phyloP scores from a whole-genome alignment of 2,329 filamentous ascomycete genomes.

The Fusarium acutatum region DNA sequence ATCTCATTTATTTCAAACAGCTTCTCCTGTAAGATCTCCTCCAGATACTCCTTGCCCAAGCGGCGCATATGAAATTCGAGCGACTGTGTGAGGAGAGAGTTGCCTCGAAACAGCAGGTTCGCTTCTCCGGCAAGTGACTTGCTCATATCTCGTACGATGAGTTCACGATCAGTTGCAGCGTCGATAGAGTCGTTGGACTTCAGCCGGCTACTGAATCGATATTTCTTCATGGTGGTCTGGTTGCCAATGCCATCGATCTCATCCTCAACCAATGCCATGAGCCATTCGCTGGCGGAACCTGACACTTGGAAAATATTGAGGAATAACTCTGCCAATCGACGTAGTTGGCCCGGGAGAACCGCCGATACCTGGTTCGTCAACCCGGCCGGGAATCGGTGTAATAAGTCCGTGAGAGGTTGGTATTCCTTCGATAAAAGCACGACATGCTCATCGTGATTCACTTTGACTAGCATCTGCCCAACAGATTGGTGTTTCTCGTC shows the following conservation, averaged over 20 bases:
- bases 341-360: constrained; percentile 79
- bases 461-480: constrained; percentile 84
- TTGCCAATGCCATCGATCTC: constrained; percentile 94
- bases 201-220: constrained; percentile 75
- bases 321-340: constrained; percentile 83
- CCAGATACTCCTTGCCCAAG: constrained; percentile 90
- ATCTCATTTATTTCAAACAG: constrained; percentile 88
- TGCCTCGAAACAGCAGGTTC: constrained; percentile 93
- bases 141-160: constrained; percentile 78
- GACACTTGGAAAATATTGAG: constrained; percentile 97
- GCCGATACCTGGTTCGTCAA: constrained; percentile 86
- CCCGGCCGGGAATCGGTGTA: constrained; percentile 85
- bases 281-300: constrained; percentile 84
- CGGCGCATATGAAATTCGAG: constrained; percentile 96
- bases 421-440: constrained; percentile 90
- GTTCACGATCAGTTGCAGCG: constrained; percentile 71
- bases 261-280: constrained; percentile 92
- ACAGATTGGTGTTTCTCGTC: constrained; percentile 80
- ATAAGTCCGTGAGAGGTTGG: constrained; percentile 78
- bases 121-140: constrained; percentile 86
- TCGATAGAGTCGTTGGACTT: constrained; percentile 76
- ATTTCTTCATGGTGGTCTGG: constrained; percentile 77
- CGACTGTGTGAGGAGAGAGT: constrained; percentile 91
- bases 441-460: constrained; percentile 87
- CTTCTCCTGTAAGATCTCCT: constrained; percentile 86